Evolutionary conservation across 192 early-diverging fungal species (phyloP).

Genomic region (Podila epicladia): DNA sequence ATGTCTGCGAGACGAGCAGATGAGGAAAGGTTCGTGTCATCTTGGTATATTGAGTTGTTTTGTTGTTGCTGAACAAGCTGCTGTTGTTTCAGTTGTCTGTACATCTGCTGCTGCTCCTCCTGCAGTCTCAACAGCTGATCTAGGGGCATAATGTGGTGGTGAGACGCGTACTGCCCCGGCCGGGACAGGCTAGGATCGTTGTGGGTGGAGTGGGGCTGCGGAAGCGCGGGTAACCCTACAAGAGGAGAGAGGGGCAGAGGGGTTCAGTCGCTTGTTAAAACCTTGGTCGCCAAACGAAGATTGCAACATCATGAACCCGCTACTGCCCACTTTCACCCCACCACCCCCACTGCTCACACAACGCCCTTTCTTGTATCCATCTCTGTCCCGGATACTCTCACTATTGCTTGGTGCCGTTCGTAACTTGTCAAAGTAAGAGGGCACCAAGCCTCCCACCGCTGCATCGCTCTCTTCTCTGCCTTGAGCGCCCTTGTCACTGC

Average conservation of each 20-base stretch:
- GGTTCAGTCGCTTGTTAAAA: constrained; percentile 46
- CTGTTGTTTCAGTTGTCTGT: not conserved
- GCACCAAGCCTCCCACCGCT: constrained; percentile 12
- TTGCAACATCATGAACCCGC: constrained; percentile 22
- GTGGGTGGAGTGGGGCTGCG: not conserved
- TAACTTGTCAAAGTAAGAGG: constrained; percentile 19
- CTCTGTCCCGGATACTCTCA: too few relatives aligned
- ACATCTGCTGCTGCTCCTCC: constrained; percentile 23
- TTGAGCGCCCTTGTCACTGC: not conserved
- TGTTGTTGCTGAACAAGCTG: not conserved
- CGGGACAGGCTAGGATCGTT: constrained; percentile 25
- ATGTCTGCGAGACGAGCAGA: too few relatives aligned
- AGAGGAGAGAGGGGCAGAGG: constrained; percentile 22
- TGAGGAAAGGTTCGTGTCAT: too few relatives aligned
- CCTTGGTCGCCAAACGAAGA: constrained; percentile 37
- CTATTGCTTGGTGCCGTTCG: too few relatives aligned
- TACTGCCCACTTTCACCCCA: constrained; percentile 1
- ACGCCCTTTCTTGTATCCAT: constrained; percentile 2
- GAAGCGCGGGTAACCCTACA: constrained; percentile 37
- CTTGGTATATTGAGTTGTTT: not conserved
- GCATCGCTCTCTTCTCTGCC: not conserved
- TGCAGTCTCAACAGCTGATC: constrained; percentile 20
- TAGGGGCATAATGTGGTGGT: constrained; percentile 42
- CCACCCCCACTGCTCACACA: not conserved
- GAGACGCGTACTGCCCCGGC: constrained; percentile 46